Conservation (phyloP, 176 grass and related monocot genomes). For the Calamus simplicifolius region DNA sequence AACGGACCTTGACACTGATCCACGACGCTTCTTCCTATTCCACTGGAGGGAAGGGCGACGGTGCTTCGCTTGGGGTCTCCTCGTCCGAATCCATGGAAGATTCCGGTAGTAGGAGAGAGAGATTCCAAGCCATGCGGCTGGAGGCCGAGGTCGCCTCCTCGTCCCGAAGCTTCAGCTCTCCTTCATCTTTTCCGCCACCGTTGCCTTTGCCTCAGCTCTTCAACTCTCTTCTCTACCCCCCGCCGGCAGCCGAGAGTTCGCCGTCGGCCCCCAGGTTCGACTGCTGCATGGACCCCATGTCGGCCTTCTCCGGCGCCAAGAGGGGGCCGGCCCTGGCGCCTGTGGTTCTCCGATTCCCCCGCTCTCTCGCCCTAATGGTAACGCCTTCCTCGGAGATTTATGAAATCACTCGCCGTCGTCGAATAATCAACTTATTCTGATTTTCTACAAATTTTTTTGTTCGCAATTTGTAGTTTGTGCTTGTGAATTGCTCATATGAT, state of each 20-base stretch:
- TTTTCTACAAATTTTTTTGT: no score
- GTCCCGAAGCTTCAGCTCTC: neutral
- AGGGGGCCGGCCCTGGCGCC: slow-evolving; percentile 13
- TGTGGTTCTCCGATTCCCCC: neutral
- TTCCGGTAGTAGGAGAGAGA: slow-evolving; percentile 17
- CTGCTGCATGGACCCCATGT: slow-evolving; percentile 25
- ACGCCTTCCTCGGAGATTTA: neutral
- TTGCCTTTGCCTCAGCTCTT: neutral
- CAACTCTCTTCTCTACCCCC: neutral
- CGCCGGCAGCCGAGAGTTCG: neutral
- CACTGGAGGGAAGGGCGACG: no score
- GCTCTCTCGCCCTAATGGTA: no score
- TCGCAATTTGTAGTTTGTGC: no score
- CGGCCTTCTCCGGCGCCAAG: slow-evolving; percentile 24
- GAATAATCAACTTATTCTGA: no score
- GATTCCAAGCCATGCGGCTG: slow-evolving; percentile 13
- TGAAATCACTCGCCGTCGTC: neutral
- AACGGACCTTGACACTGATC: no score
- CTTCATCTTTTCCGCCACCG: neutral
- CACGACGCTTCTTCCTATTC: no score
- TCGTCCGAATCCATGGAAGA: slow-evolving; percentile 23
- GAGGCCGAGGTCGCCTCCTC: slow-evolving; percentile 6
- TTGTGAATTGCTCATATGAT: no score
- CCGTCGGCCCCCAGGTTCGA: slow-evolving; percentile 9
- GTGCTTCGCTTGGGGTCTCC: no score